Evolutionary conservation across 176 grass and related monocot genomes (phyloP), one percentile per base, ranked within the genome.

Genomic region (Zizania latifolia): DNA sequence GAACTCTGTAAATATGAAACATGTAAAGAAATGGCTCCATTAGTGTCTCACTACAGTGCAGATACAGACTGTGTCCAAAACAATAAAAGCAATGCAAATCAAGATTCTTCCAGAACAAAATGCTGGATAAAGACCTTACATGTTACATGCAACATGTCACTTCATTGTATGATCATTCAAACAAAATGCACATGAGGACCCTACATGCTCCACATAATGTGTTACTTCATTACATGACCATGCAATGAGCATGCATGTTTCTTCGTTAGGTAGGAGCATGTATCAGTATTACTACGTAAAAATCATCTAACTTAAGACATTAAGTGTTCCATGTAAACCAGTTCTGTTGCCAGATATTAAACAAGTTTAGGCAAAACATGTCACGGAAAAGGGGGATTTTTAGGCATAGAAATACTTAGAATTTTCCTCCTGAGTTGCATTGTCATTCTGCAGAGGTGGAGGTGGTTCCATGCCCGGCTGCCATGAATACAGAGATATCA

Each of bases 401-500:
- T 63, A 57, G 8, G 75, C 19, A 17, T 70, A 71, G 65, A 59
- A 59, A 51, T 94, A 99, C 96, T 99, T 99, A 35, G 96, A 99
- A 86, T 99, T 90, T 70, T 92, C 92, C 75, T 94, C 86, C 26
- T 88, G 81, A 14, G 51, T 60, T 68, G 82, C 23, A 54, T 51
- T 68, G 38, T 82, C 85, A 82, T 90, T 92, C 63, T 86, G 88
- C 72, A 74, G 8, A 60, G 76, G 19, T 68, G 68, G 66, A 71
- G 81, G 77, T 68, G 82, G 69, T 43, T 94, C 92, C 22, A 65
- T 74, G 3, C 74, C 89, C 79, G 85, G 76, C 89, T 99, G 89
- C 50, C 59, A 88, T 69, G 27, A 78, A 92, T 79, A 68, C 4
- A 61, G 62, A 74, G 74, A 72, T 70, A 74, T 69, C 40, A 78